Evolutionary conservation across 2,329 filamentous ascomycete genomes (phyloP).

Genomic region (Parasarocladium wereldwijsianum): DNA sequence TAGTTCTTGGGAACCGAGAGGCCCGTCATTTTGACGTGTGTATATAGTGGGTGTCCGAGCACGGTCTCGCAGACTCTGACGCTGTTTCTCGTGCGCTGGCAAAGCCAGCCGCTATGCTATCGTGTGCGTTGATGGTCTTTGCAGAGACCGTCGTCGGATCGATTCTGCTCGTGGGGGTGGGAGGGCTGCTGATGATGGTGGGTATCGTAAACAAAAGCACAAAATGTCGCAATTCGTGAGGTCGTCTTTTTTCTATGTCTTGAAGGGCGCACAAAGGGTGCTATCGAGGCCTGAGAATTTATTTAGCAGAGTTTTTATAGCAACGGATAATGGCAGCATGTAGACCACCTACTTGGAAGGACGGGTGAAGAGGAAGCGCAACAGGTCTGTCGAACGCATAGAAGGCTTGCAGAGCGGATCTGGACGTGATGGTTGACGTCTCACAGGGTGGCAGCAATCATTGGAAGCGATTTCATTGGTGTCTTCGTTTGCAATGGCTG

Average conservation of each 20-base stretch:
- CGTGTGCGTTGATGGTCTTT: no score
- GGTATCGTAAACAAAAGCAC: no score
- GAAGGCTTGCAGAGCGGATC: slow-evolving; percentile 35
- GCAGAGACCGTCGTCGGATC: no score
- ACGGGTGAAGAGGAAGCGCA: slow-evolving; percentile 78
- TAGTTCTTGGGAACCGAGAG: slow-evolving; percentile 67
- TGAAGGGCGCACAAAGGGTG: slow-evolving; percentile 35
- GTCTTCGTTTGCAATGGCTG: no score
- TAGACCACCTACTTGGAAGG: slow-evolving; percentile 63
- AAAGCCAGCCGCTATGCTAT: slow-evolving; percentile 66
- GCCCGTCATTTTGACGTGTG: slow-evolving; percentile 58
- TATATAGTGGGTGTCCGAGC: no score
- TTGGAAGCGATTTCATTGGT: no score
- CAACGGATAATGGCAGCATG: not conserved
- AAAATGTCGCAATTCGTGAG: not conserved
- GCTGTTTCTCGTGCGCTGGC: no score
- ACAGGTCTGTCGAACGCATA: slow-evolving; percentile 85
- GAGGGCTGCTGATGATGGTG: slow-evolving; percentile 11
- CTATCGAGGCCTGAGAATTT: slow-evolving; percentile 38
- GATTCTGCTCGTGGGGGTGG: no score
- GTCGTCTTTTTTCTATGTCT: not conserved
- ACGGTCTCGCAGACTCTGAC: no score
- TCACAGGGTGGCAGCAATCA: no score
- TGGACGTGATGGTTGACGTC: no score
- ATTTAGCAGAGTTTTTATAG: not conserved